A percentile compares a stretch with the other conserved stretches of the same genome.
These are phyloP conservation scores for Arachnomyces sp. DNA, from an alignment of 2,329 filamentous ascomycete species.

Conservation along the genomic window DNA sequence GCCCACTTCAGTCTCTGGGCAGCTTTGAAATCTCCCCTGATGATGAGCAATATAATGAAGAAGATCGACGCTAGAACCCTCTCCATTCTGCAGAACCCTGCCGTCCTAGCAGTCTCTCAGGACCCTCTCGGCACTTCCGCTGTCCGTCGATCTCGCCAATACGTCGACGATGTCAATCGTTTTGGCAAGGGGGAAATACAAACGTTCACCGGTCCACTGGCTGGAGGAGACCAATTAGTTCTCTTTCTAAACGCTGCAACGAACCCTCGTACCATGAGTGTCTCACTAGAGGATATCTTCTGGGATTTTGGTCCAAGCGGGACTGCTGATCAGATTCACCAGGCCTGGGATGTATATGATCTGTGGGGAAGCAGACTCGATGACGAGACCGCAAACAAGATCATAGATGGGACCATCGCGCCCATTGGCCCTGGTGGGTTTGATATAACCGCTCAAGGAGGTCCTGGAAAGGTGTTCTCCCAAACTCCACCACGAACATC, in stretches of 20 bases:
- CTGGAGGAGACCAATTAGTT: slow-evolving; percentile 40
- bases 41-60: slow-evolving; percentile 40
- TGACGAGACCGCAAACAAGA: slow-evolving; percentile 33
- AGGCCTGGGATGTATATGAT: slow-evolving; percentile 47
- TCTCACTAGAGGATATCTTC: slow-evolving; percentile 47
- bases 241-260: slow-evolving; percentile 45
- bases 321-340: slow-evolving; percentile 33
- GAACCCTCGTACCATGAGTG: slow-evolving; percentile 38
- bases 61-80: slow-evolving; percentile 34
- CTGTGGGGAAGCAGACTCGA: slow-evolving; percentile 50
- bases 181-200: slow-evolving; percentile 41
- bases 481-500: slow-evolving; percentile 27
- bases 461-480: slow-evolving; percentile 42
- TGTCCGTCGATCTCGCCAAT: slow-evolving; percentile 38
- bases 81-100: slow-evolving; percentile 41
- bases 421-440: slow-evolving; percentile 16
- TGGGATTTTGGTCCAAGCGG: slow-evolving; percentile 37
- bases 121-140: slow-evolving; percentile 37
- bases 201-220: slow-evolving; percentile 43
- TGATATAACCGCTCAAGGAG: slow-evolving; percentile 44
- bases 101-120: slow-evolving; percentile 43
- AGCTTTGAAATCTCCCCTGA: slow-evolving; percentile 38
- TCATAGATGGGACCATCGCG: slow-evolving; percentile 36
- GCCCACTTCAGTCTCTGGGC: slow-evolving; percentile 44
- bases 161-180: slow-evolving; percentile 32